Percentiles rank a stretch among this genome's conserved stretches.
These are phyloP conservation scores for Coix lacrymajobi DNA, from an alignment of 176 grass and related monocot species.

Conservation along the genomic window DNA sequence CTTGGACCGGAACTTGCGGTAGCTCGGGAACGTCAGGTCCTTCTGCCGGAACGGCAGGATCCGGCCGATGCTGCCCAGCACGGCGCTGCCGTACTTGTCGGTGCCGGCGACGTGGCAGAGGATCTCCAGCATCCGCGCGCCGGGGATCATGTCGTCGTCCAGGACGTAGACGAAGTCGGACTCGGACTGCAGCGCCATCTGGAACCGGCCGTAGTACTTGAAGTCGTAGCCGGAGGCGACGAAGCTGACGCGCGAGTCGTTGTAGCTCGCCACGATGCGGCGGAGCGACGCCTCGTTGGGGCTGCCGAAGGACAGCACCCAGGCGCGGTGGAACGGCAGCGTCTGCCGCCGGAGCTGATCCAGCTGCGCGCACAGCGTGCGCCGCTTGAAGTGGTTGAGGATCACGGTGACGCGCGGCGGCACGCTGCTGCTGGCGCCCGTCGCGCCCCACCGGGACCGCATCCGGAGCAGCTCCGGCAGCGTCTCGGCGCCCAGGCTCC, in stretches of 20 bases:
- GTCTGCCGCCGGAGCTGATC: slow-evolving; percentile 70
- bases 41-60: slow-evolving; percentile 88
- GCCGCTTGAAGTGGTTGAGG: slow-evolving; percentile 95
- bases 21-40: slow-evolving; percentile 92
- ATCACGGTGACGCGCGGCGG: slow-evolving; percentile 75
- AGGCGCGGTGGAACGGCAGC: slow-evolving; percentile 83
- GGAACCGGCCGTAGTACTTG: slow-evolving; percentile 98
- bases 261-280: slow-evolving; percentile 75
- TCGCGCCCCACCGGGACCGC: slow-evolving; percentile 51
- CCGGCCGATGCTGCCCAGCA: slow-evolving; percentile 83
- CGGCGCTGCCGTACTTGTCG: slow-evolving; percentile 80
- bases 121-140: slow-evolving; percentile 82
- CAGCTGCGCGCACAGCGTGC: slow-evolving; percentile 89
- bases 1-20: slow-evolving; percentile 82
- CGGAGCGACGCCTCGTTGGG: slow-evolving; percentile 62
- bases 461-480: slow-evolving; percentile 63
- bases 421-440: neutral
- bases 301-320: slow-evolving; percentile 91
- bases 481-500: slow-evolving; percentile 62
- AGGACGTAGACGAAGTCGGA: slow-evolving; percentile 87
- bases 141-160: slow-evolving; percentile 97
- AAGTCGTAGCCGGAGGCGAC: slow-evolving; percentile 85
- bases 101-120: slow-evolving; percentile 82
- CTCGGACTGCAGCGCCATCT: slow-evolving; percentile 91
- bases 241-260: slow-evolving; percentile 87